These are phyloP conservation scores for Puccinia polysora DNA, from an alignment of 1,284 basidiomycete genomes.

Conservation along the genomic window DNA sequence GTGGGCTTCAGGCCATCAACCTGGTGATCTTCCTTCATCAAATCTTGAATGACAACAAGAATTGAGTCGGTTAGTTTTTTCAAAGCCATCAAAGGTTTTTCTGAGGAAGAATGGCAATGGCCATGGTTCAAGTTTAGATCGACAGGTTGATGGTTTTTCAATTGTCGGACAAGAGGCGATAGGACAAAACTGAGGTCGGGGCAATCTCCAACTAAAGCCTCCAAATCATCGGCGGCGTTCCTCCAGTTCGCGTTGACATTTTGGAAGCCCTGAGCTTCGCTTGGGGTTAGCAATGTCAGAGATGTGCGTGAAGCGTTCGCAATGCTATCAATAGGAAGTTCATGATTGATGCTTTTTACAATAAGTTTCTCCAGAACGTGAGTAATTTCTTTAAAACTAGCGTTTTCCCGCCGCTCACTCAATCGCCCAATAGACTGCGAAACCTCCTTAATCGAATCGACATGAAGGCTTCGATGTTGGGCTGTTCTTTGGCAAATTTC, in stretches of 20 bases:
- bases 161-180: constrained; percentile 19
- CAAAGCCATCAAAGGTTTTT: constrained; percentile 52
- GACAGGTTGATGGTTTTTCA: constrained; percentile 9
- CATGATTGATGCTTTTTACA: background rate
- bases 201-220: background rate
- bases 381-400: background rate
- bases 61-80: constrained; percentile 61
- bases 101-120: constrained; percentile 66
- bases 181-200: constrained; percentile 7
- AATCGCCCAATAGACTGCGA: constrained; percentile 30
- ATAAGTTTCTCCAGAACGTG: background rate
- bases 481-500: constrained; percentile 64
- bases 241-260: background rate
- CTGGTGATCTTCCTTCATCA: constrained; percentile 54
- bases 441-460: constrained; percentile 44
- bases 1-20: constrained; percentile 49
- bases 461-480: constrained; percentile 54
- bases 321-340: background rate
- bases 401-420: background rate
- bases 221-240: background rate
- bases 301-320: background rate
- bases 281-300: constrained; percentile 19
- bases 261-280: constrained; percentile 6
- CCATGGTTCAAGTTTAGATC: background rate
- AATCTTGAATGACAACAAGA: constrained; percentile 63